phyloP scores from a whole-genome alignment of 768 basidiomycete species.

The Xerocomellus amylosporus region DNA sequence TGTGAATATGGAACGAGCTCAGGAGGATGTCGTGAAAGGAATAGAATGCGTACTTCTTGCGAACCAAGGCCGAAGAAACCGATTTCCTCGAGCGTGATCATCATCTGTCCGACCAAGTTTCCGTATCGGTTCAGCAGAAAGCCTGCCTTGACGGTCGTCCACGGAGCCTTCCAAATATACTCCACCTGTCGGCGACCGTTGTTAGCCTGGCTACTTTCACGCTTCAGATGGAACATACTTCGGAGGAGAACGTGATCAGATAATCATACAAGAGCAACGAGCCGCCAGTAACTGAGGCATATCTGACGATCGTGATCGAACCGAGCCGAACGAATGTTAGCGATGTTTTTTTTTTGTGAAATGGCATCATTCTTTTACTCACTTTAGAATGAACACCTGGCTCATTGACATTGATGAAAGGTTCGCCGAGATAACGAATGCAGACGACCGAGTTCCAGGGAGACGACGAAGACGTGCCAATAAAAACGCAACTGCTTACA shows the following conservation, averaged over 20 bases:
- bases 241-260: constrained; percentile 9
- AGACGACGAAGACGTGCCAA: no score
- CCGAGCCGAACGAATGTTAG: no score
- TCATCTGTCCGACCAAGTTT: constrained; percentile 13
- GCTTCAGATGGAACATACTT: neutral
- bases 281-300: neutral
- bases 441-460: no score
- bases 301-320: neutral
- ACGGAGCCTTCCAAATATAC: constrained; percentile 16
- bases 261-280: constrained; percentile 9
- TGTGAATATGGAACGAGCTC: neutral
- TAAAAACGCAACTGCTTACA: no score
- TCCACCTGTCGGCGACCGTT: neutral
- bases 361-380: no score
- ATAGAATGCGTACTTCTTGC: neutral
- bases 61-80: constrained; percentile 2
- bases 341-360: no score
- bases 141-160: constrained; percentile 8
- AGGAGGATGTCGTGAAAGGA: neutral
- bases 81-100: constrained; percentile 2
- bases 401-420: no score
- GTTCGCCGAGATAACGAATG: no score
- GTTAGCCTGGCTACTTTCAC: neutral
- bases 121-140: constrained; percentile 20
- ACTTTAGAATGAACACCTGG: no score